Base-by-base conservation (phyloP, 345 rosid genomes). In the Draba incana region DNA sequence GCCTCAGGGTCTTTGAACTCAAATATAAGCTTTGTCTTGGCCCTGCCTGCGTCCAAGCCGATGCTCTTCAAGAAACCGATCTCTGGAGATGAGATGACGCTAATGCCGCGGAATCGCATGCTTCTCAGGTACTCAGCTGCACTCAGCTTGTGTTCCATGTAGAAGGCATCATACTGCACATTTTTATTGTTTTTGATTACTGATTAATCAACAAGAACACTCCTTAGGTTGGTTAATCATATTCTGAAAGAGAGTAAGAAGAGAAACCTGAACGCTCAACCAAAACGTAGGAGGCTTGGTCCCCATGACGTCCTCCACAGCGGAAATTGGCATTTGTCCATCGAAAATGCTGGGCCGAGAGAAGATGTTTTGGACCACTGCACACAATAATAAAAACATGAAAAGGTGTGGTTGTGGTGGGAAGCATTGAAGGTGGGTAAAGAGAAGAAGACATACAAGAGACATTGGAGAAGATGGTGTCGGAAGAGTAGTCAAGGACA, bases 201-300 rank as follows among this genome's bases (percentile, higher is more conserved):
- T 28, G 69, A 66, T 69, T 70, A 73, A 46, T 74, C 74, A 42
- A 63, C 38, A 27, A 51, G 60, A 54, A 83, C 28, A 43, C 41
- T 69, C 79, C 23, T 3, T 16, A 52, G 1, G 55, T 31, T 50
- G 10, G 9, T 20, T 31, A 30, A 23, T 23, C 50, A 72, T 53
- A 82, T 47, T 33, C 50, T 69, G 5, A 24, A 3, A 15, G 20
- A 31, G 33, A 24, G 50, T 23, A 31, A 20, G 38, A 50, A 65
- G 7, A 47, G 41, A 35, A 33, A 88, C 97, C 93, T 84, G 89
- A 76, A 90, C 89, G 72, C 82, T 90, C 66, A 92, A 44, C 97
- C 98, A 92, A 41, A 88, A 78, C n/a, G 57, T 65, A 3, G 83
- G 74, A 35, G 86, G 82, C 42, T 49, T 81, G 38, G 66, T 11